Conservation (phyloP, 1,139 yeast species). For the Zygoascus sp. region DNA sequence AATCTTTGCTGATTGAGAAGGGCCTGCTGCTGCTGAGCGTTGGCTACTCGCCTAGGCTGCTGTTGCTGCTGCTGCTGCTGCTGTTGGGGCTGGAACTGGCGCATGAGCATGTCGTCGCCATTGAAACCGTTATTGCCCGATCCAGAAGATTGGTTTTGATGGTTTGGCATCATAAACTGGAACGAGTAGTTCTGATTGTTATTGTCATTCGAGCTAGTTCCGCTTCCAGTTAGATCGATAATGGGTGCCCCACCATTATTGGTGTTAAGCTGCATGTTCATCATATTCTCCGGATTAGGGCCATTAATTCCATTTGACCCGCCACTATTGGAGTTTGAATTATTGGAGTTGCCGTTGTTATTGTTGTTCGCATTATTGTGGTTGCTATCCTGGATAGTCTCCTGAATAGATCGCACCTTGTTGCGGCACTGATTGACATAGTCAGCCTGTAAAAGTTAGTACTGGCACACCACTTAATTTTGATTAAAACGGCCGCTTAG, state of each 20-base stretch:
- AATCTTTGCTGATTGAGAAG: slow-evolving; percentile 16
- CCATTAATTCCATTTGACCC: not conserved
- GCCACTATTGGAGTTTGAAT: too few species aligned
- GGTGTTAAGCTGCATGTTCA: slow-evolving; percentile 12
- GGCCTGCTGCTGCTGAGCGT: slow-evolving; percentile 15
- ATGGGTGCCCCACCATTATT: slow-evolving; percentile 10
- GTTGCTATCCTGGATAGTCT: slow-evolving; percentile 22
- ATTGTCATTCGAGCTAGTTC: not conserved
- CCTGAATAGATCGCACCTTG: slow-evolving; percentile 25
- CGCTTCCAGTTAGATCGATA: not conserved
- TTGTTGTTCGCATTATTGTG: slow-evolving; percentile 14
- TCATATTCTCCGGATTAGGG: slow-evolving; percentile 1
- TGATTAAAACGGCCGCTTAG: too few species aligned
- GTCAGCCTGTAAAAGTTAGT: slow-evolving; percentile 20
- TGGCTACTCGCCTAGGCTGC: slow-evolving; percentile 9
- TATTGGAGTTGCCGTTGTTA: slow-evolving; percentile 14
- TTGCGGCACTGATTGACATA: slow-evolving; percentile 25
- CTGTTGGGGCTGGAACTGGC: slow-evolving; percentile 5
- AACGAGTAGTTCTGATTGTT: not conserved
- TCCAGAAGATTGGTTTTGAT: slow-evolving; percentile 1
- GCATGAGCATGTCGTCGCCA: slow-evolving; percentile 6
- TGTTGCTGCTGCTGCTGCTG: slow-evolving; percentile 11
- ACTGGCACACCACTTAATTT: not conserved
- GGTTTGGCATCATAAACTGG: slow-evolving; percentile 4
- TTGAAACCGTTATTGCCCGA: not conserved